These are phyloP conservation scores for Diaporthe nobilis DNA, from an alignment of 2,329 filamentous ascomycete genomes.

Conservation along the genomic window DNA sequence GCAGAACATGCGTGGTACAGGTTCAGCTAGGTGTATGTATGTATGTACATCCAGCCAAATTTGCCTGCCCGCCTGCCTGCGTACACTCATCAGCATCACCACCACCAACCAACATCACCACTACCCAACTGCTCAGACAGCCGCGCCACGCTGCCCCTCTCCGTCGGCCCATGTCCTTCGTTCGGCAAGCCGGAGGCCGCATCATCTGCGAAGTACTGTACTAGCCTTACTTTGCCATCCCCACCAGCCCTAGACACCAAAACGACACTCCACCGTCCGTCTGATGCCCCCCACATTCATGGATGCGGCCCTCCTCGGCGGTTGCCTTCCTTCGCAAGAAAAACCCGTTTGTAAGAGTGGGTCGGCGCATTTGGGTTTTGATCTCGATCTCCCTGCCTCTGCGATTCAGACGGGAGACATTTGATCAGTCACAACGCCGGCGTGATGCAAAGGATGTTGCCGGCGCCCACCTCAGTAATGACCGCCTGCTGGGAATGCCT, in stretches of 20 bases:
- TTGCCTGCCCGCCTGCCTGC: background rate
- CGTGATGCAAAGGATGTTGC: slow-evolving; percentile 16
- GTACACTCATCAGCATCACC: background rate
- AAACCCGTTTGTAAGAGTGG: slow-evolving; percentile 25
- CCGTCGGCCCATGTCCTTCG: slow-evolving; percentile 13
- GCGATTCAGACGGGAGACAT: slow-evolving; percentile 36
- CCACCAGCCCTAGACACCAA: slow-evolving; percentile 26
- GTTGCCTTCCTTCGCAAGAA: slow-evolving; percentile 27
- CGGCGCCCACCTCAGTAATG: background rate
- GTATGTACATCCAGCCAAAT: background rate
- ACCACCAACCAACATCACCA: background rate
- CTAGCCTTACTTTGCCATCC: background rate
- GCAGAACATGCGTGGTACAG: background rate
- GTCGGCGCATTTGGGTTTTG: slow-evolving; percentile 22
- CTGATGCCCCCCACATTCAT: slow-evolving; percentile 14
- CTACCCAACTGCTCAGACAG: background rate
- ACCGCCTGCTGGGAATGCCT: background rate
- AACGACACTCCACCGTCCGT: slow-evolving; percentile 13
- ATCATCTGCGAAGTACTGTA: background rate
- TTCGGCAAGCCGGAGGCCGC: background rate
- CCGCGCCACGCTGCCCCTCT: slow-evolving; percentile 14
- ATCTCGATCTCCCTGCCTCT: slow-evolving; percentile 32
- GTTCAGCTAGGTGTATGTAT: background rate
- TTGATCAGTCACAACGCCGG: slow-evolving; percentile 35
- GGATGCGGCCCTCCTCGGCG: slow-evolving; percentile 18